Base-by-base conservation (phyloP, 2,329 filamentous ascomycete species). In the Cylindrodendrum hubeiense region DNA sequence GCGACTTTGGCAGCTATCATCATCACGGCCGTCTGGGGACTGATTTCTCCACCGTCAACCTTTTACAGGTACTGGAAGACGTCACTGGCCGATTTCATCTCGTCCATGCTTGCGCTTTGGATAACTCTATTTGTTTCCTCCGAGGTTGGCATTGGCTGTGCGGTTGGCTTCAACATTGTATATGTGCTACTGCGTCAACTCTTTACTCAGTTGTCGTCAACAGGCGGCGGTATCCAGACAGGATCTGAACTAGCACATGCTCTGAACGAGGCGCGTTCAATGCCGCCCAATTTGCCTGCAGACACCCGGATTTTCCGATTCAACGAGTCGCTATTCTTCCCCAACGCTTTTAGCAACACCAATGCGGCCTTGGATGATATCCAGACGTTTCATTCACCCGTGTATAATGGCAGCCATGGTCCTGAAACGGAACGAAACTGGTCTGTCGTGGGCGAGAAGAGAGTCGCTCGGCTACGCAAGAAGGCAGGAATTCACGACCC, bases 11-110 rank as follows among this genome's bases (percentile, higher is more conserved):
- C 89, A 1, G 89, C 89, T 3, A 90, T 91, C 65, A 90, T 91
- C 67, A 90, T 91, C 68, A 88, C 86, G 64, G 89, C 89, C 6
- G 88, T 91, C 0, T 86, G 86, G 77, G 87, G 89, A 41, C 81
- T 91, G 7, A 87, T 91, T 47, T 86, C 86, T 0, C 83, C 87
- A 0, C 84, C 88, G 0, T 84, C 81, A 3, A 82, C 86, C 10
- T 90, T 91, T 73, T 90, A 90, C 76, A 80, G 82, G 15, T 91
- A 89, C 78, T 91, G 89, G 87, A 86, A 86, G 67, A 87, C 88
- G 2, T 90, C 88, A 0, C 82, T 91, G 4, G 85, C 88, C 15
- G 89, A 91, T 76, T 91, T 91, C 69, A 83, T 89, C 56, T 85
- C 87, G 0, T 84, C 86, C 28, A 89, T 90, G 85, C 81, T 91